Percentiles rank a stretch among this genome's conserved stretches.
phyloP scores from a whole-genome alignment of 1,284 basidiomycete genomes.

The Psilocybe mexicana region DNA sequence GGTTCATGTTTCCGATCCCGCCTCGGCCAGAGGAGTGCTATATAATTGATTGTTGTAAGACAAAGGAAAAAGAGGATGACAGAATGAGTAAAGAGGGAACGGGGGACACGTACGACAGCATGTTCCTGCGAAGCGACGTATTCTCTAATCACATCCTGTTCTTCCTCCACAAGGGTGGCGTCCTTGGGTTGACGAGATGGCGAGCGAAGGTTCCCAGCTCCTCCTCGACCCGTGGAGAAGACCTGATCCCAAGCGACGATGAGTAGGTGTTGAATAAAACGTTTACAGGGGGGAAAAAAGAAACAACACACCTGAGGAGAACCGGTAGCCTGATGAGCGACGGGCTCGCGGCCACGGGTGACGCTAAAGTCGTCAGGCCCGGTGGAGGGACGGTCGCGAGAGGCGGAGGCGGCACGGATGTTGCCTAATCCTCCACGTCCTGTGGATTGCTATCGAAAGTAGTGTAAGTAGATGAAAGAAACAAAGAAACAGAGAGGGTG shows the following conservation, averaged over 20 bases:
- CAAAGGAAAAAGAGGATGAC: not conserved
- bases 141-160: constrained; percentile 46
- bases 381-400: constrained; percentile 38
- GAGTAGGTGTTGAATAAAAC: constrained; percentile 29
- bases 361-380: constrained; percentile 47
- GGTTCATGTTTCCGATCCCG: constrained; percentile 55
- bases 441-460: constrained; percentile 47
- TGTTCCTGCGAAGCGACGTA: constrained; percentile 35
- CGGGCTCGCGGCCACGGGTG: constrained; percentile 58
- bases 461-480: not conserved
- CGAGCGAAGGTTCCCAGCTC: constrained; percentile 78
- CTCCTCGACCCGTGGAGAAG: constrained; percentile 73
- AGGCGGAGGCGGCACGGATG: constrained; percentile 50
- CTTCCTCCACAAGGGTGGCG: constrained; percentile 28
- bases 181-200: constrained; percentile 57
- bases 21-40: constrained; percentile 62
- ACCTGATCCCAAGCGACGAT: constrained; percentile 34
- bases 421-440: constrained; percentile 73
- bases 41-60: not conserved
- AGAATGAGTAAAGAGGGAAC: not conserved
- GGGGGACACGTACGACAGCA: constrained; percentile 36
- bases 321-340: constrained; percentile 23
- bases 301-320: constrained; percentile 31
- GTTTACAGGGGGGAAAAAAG: constrained; percentile 4
- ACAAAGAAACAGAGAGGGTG: not conserved